These are phyloP conservation scores for Salix koriyanagi DNA, from an alignment of 345 rosid species.

Conservation along the genomic window DNA sequence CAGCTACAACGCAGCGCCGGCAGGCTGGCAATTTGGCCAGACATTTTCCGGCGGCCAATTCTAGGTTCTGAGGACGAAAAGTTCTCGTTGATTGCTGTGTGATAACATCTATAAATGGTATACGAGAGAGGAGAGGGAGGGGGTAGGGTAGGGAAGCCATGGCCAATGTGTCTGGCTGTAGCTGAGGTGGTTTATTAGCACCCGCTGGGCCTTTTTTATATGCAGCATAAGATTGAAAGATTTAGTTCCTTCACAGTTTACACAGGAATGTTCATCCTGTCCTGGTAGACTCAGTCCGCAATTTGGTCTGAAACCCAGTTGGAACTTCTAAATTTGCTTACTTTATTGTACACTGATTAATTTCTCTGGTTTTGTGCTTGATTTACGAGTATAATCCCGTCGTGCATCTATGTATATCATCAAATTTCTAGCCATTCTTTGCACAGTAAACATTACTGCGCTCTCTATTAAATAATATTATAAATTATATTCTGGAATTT, in stretches of 20 bases:
- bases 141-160: conserved; percentile 14
- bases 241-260: background rate
- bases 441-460: no score
- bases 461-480: no score
- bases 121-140: conserved; percentile 6
- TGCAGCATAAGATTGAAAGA: background rate
- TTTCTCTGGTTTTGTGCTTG: background rate
- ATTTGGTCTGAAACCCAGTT: conserved; percentile 1
- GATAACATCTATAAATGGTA: conserved; percentile 19
- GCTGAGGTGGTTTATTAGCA: conserved; percentile 72
- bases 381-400: background rate
- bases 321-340: background rate
- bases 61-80: conserved; percentile 9
- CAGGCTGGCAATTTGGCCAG: conserved; percentile 83
- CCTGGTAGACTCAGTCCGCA: no score
- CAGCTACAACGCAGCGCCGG: conserved; percentile 54
- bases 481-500: no score
- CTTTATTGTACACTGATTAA: background rate
- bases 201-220: conserved; percentile 55
- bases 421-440: background rate
- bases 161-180: conserved; percentile 33
- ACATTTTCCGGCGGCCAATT: conserved; percentile 75
- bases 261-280: no score
- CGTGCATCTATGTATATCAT: background rate
- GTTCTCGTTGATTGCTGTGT: background rate